Base-by-base conservation (phyloP, 305 asterid species). In the Solanum hybrid region DNA sequence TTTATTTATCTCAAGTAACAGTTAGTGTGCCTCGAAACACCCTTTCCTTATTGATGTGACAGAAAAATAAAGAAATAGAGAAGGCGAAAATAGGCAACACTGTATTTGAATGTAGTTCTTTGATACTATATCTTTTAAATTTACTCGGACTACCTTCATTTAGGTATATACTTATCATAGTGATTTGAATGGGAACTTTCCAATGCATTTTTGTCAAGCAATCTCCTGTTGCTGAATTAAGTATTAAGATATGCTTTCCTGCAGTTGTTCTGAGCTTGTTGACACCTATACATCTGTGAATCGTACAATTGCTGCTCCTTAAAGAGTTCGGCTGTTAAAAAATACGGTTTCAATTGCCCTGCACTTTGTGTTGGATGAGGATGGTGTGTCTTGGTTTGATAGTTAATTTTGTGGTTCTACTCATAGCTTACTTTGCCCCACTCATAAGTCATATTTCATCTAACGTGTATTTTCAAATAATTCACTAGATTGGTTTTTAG, bases 161-260 rank as follows among this genome's bases (percentile, higher is more conserved):
- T 82, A 82, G 87, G 87, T 82, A 82, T 40, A 42, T 82, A 80
- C 71, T 82, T 82, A 82, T 82, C 42, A 28, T 42, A 82, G 87
- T 28, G 69, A 42, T 82, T 42, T 42, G 71, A 80, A 9, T 46
- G 87, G 74, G 18, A 29, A 29, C 64, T 83, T 46, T 46, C 28
- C 36, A 51, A 46, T 83, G 87, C 40, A 46, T 46, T 46, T 81
- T 46, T 46, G 74, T 46, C 18, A 83, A 46, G 28, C 73, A 42
- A 83, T 83, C 87, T 46, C 69, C 37, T 42, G 87, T 28, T 42
- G 22, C 22, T 82, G 71, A 82, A 42, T 42, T 42, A n/a, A 16
- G 87, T 82, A 82, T 28, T 42, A 82, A 82, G 73, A 42, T 42
- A 82, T 82, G 39, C 73, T 82, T 42, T 82, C 28, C 87, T 82